phyloP scores from a whole-genome alignment of 2,329 filamentous ascomycete species.

The Penicillium freii region DNA sequence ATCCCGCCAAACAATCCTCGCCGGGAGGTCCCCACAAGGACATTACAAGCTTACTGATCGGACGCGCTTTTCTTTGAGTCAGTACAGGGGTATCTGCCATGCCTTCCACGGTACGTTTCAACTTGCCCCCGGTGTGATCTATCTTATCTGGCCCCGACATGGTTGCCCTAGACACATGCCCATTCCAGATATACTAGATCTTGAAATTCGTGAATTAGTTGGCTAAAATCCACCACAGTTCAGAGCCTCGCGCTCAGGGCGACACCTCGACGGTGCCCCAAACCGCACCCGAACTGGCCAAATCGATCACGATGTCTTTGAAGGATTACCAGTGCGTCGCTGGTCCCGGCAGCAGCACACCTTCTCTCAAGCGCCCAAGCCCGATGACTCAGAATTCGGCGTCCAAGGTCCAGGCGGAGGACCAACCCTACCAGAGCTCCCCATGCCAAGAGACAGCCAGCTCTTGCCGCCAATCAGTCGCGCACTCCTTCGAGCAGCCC shows the following conservation, averaged over 20 bases:
- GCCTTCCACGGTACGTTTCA: slow-evolving; percentile 37
- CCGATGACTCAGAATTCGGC: slow-evolving; percentile 54
- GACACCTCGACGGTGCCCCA: slow-evolving; percentile 52
- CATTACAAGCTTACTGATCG: not conserved
- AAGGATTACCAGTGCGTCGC: slow-evolving; percentile 84
- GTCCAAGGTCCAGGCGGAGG: slow-evolving; percentile 29
- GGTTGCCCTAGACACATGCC: not conserved
- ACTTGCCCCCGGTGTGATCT: slow-evolving; percentile 5
- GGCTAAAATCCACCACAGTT: slow-evolving; percentile 45
- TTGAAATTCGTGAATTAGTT: not conserved
- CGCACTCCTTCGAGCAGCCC: slow-evolving; percentile 75
- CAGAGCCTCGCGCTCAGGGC: slow-evolving; percentile 56
- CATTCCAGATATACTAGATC: not conserved
- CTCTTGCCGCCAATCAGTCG: slow-evolving; percentile 76
- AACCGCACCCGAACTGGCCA: slow-evolving; percentile 47
- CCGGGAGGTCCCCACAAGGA: not conserved
- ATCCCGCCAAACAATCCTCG: not conserved
- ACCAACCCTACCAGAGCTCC: slow-evolving; percentile 63
- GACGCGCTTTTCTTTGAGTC: not conserved
- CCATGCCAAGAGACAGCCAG: slow-evolving; percentile 83
- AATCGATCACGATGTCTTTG: slow-evolving; percentile 64
- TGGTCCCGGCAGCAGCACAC: slow-evolving; percentile 74
- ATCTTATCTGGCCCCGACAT: not conserved
- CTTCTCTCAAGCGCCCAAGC: slow-evolving; percentile 63
- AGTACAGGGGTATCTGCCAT: slow-evolving; percentile 19